Conservation (phyloP, 371 early-diverging fungal genomes). For the Syncephalis fuscata region DNA sequence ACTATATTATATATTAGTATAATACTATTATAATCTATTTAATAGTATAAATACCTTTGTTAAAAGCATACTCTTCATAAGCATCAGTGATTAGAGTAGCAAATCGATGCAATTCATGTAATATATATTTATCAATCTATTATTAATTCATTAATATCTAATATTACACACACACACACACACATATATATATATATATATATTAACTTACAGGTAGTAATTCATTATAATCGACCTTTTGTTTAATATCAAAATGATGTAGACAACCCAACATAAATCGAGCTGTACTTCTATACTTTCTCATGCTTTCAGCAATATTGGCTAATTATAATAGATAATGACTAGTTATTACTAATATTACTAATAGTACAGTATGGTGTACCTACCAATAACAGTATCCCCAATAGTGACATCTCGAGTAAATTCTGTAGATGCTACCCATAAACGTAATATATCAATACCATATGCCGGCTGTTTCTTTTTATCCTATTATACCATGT, state of each 20-base stretch:
- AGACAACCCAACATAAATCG: constrained; percentile 73
- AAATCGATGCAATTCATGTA: constrained; percentile 42
- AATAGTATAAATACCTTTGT: constrained; percentile 25
- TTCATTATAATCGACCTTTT: constrained; percentile 30
- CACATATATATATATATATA: constrained; percentile 37
- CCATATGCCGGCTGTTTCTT: constrained; percentile 55
- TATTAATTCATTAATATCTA: constrained; percentile 22
- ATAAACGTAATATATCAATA: constrained; percentile 64
- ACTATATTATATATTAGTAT: constrained; percentile 10
- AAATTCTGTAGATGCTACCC: constrained; percentile 75
- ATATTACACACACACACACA: constrained; percentile 65
- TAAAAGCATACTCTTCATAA: constrained; percentile 45
- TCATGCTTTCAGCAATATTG: constrained; percentile 39
- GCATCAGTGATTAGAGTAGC: constrained; percentile 28
- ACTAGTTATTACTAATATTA: constrained; percentile 12
- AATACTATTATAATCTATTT: background rate
- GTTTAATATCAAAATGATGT: constrained; percentile 30
- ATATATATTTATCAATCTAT: constrained; percentile 53
- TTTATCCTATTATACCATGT: background rate
- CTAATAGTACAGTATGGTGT: background rate
- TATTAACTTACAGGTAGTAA: background rate
- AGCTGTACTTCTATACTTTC: constrained; percentile 63
- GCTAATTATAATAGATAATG: background rate
- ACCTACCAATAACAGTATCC: constrained; percentile 34
- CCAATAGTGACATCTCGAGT: constrained; percentile 65